A percentile compares a stretch with the other conserved stretches of the same genome.
These are phyloP conservation scores for Coelastrella sp. DNA, from an alignment of 139 green algal genomes.

Conservation along the genomic window DNA sequence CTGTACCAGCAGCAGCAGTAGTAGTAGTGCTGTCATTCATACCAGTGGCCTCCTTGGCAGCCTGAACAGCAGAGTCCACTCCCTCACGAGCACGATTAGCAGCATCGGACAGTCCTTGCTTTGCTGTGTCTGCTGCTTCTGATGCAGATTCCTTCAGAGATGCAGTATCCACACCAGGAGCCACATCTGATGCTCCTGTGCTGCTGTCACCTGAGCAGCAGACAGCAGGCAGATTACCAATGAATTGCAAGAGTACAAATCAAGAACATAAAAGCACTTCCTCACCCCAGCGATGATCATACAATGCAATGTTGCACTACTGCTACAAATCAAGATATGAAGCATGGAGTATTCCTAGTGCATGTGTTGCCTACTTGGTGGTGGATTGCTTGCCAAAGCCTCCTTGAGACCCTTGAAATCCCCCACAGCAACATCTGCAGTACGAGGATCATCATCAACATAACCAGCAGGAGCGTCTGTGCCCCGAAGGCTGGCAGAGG, in stretches of 20 bases:
- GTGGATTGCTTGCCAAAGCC: neutral
- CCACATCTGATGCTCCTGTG: neutral
- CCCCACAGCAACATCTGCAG: slow-evolving; percentile 12
- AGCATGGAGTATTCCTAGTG: too few species aligned
- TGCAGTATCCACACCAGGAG: neutral
- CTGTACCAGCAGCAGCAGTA: neutral
- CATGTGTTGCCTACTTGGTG: neutral
- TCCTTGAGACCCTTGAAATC: slow-evolving; percentile 41
- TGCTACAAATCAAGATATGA: too few species aligned
- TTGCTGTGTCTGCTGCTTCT: neutral
- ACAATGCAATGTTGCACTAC: too few species aligned
- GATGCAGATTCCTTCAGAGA: neutral
- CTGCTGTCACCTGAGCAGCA: slow-evolving; percentile 5
- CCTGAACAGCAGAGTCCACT: neutral
- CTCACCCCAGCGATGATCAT: too few species aligned
- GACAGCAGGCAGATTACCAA: neutral
- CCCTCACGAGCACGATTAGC: neutral
- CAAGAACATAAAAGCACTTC: too few species aligned
- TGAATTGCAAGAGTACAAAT: too few species aligned
- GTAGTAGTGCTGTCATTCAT: neutral
- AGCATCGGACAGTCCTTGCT: neutral
- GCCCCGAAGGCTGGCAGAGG: neutral
- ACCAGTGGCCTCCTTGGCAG: neutral
- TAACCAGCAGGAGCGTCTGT: neutral
- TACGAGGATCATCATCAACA: slow-evolving; percentile 10